phyloP scores from a whole-genome alignment of 176 grass and related monocot genomes.

The Oryza coarctata region DNA sequence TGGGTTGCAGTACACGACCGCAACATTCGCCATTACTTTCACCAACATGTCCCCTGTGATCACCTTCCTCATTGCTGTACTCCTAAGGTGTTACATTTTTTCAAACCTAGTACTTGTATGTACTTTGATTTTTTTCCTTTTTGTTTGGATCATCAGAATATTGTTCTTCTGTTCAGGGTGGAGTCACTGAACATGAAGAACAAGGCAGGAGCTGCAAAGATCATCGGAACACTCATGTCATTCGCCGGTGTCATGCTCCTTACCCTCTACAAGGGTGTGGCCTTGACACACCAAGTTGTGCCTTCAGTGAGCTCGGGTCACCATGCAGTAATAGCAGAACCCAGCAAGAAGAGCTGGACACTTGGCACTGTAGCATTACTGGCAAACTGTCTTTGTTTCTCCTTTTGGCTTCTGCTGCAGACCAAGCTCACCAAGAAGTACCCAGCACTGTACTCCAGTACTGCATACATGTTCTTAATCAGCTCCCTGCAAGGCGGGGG shows the following conservation, averaged over 20 bases:
- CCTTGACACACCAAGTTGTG: constrained; percentile 46
- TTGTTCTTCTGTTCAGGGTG: constrained; percentile 35
- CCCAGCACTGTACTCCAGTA: constrained; percentile 74
- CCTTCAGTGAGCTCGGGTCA: constrained; percentile 9
- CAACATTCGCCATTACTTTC: constrained; percentile 83
- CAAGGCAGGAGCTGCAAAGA: constrained; percentile 66
- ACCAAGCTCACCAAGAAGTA: constrained; percentile 85
- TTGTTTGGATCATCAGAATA: constrained; percentile 9
- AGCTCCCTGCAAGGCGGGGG: constrained; percentile 61
- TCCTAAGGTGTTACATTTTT: constrained; percentile 40
- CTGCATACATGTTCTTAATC: constrained; percentile 81
- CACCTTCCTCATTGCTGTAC: constrained; percentile 72
- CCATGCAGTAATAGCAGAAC: background rate
- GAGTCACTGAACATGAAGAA: constrained; percentile 70
- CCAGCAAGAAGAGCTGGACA: constrained; percentile 54
- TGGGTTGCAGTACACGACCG: constrained; percentile 66
- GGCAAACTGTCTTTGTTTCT: constrained; percentile 67
- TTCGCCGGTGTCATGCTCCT: constrained; percentile 63
- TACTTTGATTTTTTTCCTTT: background rate
- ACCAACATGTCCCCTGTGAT: constrained; percentile 71
- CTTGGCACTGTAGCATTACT: constrained; percentile 69
- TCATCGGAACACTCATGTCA: constrained; percentile 53
- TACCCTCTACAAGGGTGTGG: constrained; percentile 69
- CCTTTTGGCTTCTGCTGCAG: constrained; percentile 83
- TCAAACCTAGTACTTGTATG: background rate